phyloP scores from a whole-genome alignment of 2,329 filamentous ascomycete species.

The Claviceps monticola region DNA sequence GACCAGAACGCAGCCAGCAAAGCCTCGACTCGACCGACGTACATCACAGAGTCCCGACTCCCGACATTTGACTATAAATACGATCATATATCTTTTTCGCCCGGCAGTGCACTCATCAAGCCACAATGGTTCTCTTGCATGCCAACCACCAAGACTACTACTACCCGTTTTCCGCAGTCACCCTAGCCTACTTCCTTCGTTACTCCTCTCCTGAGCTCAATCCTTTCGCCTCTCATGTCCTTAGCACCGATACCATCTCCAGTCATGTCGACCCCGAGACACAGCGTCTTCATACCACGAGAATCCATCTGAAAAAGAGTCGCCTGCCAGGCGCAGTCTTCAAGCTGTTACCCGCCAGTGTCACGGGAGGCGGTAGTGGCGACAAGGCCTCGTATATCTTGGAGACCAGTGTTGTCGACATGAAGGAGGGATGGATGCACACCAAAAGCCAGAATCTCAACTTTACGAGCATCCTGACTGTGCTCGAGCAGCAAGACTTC shows the following conservation, averaged over 20 bases:
- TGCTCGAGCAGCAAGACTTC: constrained; percentile 65
- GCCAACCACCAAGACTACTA: constrained; percentile 59
- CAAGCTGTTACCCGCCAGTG: constrained; percentile 58
- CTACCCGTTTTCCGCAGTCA: constrained; percentile 73
- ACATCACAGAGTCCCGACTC: constrained; percentile 4
- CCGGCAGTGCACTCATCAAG: constrained; percentile 2
- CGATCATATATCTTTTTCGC: neutral
- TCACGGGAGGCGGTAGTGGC: constrained; percentile 48
- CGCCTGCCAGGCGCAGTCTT: constrained; percentile 61
- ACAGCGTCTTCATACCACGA: constrained; percentile 62
- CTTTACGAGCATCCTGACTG: constrained; percentile 66
- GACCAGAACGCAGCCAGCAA: constrained; percentile 5
- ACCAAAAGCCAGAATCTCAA: constrained; percentile 72
- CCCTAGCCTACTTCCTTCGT: constrained; percentile 77
- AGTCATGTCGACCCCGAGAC: constrained; percentile 59
- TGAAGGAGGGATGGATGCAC: constrained; percentile 69
- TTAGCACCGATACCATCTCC: constrained; percentile 71
- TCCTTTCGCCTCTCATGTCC: constrained; percentile 68
- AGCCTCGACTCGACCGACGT: neutral
- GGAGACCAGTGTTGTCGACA: constrained; percentile 66
- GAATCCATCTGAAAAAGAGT: constrained; percentile 70
- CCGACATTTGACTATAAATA: neutral
- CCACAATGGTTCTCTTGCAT: constrained; percentile 48
- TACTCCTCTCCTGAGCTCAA: constrained; percentile 61
- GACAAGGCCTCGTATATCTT: constrained; percentile 69